Base-by-base conservation (phyloP, 305 asterid species). In the Solanum aculeatissimum region DNA sequence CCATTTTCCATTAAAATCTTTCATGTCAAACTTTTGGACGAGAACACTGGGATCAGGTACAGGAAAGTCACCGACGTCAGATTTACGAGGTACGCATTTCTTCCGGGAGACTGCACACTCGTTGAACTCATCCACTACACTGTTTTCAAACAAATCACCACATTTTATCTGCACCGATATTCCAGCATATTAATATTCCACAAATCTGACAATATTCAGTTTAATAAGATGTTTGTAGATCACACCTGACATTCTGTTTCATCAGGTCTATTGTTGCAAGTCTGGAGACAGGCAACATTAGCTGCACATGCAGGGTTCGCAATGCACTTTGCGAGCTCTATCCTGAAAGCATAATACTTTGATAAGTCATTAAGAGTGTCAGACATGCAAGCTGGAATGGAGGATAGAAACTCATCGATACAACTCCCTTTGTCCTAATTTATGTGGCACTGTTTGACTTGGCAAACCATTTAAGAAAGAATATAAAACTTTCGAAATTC, bases 181-280 rank as follows among this genome's bases (percentile, higher is more conserved):
- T 54, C 84, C 49, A 82, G 23, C 85, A 80, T 55, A 43, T 58
- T 38, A 38, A 25, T 40, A 70, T 9, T 23, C 25, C 43, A 40
- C 23, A 45, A 49, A 58, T 53, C 55, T 45, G 15, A 19, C 14
- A 23, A 55, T 4, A 57, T 47, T 21, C 58, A 78, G 84, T 62
- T 62, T 18, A 43, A 42, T 19, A 43, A 74, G 29, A 79, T 38
- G 80, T 29, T 68, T 54, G 40, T 80, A 45, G 57, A 83, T 35
- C 40, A 35, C 63, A 97, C 99, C 97, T 97, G 99, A 89, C 99
- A 97, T 88, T 97, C 99, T 1, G 97, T 97, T 89, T 97, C 99
- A 35, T 97, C 99, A 3, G 99, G 98, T 85, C 98, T 91, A 85
- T 97, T 91, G 77, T 97, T 97, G 87, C 99, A 97, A 42, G 99